Percentiles rank a stretch among this genome's conserved stretches.
These are phyloP conservation scores for Nannochloris sp. DNA, from an alignment of 139 green algal species.

Conservation along the genomic window DNA sequence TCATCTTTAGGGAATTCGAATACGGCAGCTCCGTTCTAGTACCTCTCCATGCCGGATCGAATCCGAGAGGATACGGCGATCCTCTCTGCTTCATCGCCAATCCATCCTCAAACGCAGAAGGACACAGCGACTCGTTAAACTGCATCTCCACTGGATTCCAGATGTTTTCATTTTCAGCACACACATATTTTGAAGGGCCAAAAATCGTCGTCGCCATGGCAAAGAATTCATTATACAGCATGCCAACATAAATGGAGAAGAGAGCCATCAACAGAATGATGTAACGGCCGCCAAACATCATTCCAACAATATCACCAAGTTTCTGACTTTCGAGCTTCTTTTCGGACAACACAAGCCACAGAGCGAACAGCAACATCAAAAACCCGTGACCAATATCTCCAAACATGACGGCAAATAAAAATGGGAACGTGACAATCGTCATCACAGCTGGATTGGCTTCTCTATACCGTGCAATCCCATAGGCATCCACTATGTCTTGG, in stretches of 20 bases:
- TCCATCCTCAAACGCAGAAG: slow-evolving; percentile 31
- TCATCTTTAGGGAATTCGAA: slow-evolving; percentile 98
- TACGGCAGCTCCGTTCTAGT: slow-evolving; percentile 91
- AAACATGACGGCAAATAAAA: slow-evolving; percentile 99
- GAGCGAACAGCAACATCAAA: slow-evolving; percentile 72
- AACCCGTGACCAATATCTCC: slow-evolving; percentile 91
- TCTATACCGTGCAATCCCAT: slow-evolving; percentile 88
- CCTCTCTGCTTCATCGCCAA: slow-evolving; percentile 23
- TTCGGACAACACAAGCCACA: slow-evolving; percentile 76
- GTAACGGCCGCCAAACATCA: slow-evolving; percentile 91
- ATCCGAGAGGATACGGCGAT: slow-evolving; percentile 73
- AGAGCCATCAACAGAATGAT: slow-evolving; percentile 92
- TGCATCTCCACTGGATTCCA: slow-evolving; percentile 28
- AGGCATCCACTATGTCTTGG: slow-evolving; percentile 94
- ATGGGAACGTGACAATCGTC: slow-evolving; percentile 97
- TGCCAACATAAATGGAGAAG: slow-evolving; percentile 92
- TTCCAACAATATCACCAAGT: slow-evolving; percentile 84
- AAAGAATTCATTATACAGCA: slow-evolving; percentile 99
- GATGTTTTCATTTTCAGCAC: slow-evolving; percentile 20
- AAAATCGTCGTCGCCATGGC: slow-evolving; percentile 86
- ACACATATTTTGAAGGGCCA: slow-evolving; percentile 43
- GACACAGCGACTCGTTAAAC: slow-evolving; percentile 31
- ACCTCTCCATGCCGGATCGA: slow-evolving; percentile 94
- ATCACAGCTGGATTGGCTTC: slow-evolving; percentile 93
- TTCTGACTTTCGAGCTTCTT: slow-evolving; percentile 53